Percentiles rank a stretch among this genome's conserved stretches.
phyloP scores from a whole-genome alignment of 257 asterid genomes.

The Fraxinus pennsylvanica region DNA sequence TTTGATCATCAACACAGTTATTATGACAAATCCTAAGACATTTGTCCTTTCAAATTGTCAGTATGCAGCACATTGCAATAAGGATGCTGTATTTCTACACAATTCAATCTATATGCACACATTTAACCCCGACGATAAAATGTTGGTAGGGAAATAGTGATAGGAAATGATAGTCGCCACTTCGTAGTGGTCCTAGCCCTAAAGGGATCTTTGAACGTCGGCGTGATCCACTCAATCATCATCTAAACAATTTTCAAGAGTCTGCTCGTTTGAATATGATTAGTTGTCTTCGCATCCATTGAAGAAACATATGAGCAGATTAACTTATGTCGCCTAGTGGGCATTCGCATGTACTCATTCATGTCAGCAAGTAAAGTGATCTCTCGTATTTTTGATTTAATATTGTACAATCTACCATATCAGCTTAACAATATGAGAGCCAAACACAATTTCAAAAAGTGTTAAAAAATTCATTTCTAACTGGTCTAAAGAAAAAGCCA shows the following conservation, averaged over 20 bases:
- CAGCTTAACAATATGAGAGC: constrained; percentile 13
- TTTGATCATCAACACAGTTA: constrained; percentile 38
- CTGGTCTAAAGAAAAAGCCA: constrained; percentile 38
- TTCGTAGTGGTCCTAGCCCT: too few species aligned
- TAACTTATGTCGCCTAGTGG: not conserved
- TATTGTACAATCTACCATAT: constrained; percentile 16
- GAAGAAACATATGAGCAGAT: too few species aligned
- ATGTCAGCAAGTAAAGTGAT: not conserved
- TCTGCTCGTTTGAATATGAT: not conserved
- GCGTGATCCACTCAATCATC: not conserved
- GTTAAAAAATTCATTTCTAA: constrained; percentile 30
- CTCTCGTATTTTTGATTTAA: not conserved
- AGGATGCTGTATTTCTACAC: not conserved
- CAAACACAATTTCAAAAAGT: constrained; percentile 11
- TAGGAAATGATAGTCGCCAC: too few species aligned
- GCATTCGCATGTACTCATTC: too few species aligned
- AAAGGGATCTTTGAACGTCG: too few species aligned
- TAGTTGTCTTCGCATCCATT: too few species aligned
- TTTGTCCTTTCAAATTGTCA: constrained; percentile 56
- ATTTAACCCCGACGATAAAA: not conserved
- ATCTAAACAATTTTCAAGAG: not conserved
- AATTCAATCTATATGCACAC: not conserved
- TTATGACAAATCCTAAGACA: constrained; percentile 54
- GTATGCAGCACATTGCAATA: not conserved
- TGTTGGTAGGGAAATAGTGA: too few species aligned